phyloP scores from a whole-genome alignment of 139 green algal species.

The Protoeuglena noctilucae region DNA sequence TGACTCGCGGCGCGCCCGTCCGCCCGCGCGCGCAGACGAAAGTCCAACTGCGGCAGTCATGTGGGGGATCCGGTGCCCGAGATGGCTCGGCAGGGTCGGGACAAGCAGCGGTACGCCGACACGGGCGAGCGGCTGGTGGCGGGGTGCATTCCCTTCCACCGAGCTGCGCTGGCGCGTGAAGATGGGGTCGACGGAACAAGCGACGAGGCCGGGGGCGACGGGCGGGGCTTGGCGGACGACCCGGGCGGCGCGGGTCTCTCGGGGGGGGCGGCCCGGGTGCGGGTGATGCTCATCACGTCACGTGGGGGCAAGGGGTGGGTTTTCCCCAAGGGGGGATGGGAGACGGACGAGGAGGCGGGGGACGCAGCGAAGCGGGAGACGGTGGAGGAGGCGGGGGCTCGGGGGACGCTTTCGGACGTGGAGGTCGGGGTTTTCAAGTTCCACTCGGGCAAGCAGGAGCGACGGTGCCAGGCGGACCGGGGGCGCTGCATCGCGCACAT shows the following conservation, averaged over 20 bases:
- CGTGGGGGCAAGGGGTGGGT: slow-evolving; percentile 11
- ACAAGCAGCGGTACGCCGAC: slow-evolving; percentile 6
- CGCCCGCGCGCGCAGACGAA: too few relatives aligned
- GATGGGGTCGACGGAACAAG: not conserved
- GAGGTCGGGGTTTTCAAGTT: slow-evolving; percentile 1
- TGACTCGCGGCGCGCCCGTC: too few relatives aligned
- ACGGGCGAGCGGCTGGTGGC: slow-evolving; percentile 7
- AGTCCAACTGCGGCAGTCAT: too few relatives aligned
- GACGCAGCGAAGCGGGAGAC: slow-evolving; percentile 20
- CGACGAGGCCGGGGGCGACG: too few relatives aligned
- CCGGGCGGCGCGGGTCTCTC: not conserved
- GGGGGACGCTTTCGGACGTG: slow-evolving; percentile 11
- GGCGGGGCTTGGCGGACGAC: slow-evolving; percentile 9
- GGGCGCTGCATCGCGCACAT: slow-evolving; percentile 14
- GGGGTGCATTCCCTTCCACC: not conserved
- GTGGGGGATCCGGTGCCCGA: slow-evolving; percentile 6
- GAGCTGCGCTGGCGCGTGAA: not conserved
- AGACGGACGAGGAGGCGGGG: slow-evolving; percentile 23
- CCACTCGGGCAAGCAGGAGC: slow-evolving; percentile 5
- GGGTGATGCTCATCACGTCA: slow-evolving; percentile 19
- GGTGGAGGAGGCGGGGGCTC: slow-evolving; percentile 24
- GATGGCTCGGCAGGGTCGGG: slow-evolving; percentile 1
- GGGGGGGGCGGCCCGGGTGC: not conserved
- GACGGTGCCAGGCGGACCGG: slow-evolving; percentile 1
- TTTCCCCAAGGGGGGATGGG: slow-evolving; percentile 26